phyloP scores from a whole-genome alignment of 345 rosid species.

The Mercurialis annua region DNA sequence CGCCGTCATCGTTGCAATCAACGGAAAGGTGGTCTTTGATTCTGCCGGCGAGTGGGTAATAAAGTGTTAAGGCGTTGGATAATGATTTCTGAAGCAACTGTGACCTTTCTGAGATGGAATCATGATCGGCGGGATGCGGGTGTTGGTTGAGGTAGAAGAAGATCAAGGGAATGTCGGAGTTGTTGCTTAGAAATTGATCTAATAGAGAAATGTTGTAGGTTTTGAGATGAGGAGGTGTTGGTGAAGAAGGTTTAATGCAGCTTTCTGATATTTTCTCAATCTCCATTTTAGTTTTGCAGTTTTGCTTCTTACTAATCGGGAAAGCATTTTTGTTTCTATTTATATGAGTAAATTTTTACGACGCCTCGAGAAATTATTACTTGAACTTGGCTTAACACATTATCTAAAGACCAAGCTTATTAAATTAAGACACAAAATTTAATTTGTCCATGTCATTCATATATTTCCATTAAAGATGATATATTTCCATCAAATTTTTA shows the following conservation, averaged over 20 bases:
- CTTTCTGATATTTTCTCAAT: background rate
- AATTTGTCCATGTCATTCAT: too few species aligned
- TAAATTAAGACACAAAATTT: too few species aligned
- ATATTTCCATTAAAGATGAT: too few species aligned
- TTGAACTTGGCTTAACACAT: too few species aligned
- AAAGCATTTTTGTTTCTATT: too few species aligned
- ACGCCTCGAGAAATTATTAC: too few species aligned
- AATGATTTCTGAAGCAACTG: background rate
- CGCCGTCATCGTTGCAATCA: background rate
- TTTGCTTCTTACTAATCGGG: too few species aligned
- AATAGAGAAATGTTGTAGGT: background rate
- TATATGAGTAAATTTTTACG: too few species aligned
- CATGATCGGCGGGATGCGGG: background rate
- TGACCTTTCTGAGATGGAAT: background rate
- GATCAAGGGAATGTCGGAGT: background rate
- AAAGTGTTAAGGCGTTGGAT: background rate
- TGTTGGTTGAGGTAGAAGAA: background rate
- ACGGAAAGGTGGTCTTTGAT: background rate
- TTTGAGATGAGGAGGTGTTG: slow-evolving; percentile 1
- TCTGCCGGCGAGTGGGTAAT: background rate
- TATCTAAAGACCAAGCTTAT: too few species aligned
- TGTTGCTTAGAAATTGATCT: background rate
- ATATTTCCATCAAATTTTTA: too few species aligned
- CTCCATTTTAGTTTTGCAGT: slow-evolving; percentile 2
- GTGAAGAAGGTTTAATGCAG: background rate